These are phyloP conservation scores for Agrocybe chaxingu DNA, from an alignment of 768 basidiomycete species.

Conservation along the genomic window DNA sequence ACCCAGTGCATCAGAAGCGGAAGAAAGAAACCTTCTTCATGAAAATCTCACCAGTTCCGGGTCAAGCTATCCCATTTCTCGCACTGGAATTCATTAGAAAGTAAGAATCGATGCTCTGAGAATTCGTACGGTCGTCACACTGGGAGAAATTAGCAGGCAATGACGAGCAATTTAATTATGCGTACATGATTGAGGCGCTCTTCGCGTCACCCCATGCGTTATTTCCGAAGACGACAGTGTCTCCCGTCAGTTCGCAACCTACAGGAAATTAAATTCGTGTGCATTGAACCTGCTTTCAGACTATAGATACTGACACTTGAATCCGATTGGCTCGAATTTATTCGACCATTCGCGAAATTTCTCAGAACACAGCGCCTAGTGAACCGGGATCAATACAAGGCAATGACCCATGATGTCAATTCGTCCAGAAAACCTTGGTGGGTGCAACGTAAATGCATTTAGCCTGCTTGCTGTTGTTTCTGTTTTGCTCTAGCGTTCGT, in stretches of 20 bases:
- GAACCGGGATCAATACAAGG: not conserved
- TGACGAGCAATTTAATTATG: constrained; percentile 4
- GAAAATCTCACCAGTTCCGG: constrained; percentile 63
- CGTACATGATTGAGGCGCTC: constrained; percentile 76
- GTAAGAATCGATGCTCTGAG: not conserved
- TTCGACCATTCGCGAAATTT: constrained; percentile 77
- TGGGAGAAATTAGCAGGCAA: constrained; percentile 21
- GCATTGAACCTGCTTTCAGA: not conserved
- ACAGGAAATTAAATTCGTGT: not conserved
- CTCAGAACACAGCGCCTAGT: constrained; percentile 85
- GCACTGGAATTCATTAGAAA: constrained; percentile 43
- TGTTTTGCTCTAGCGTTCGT: constrained; percentile 53
- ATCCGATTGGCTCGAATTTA: constrained; percentile 74
- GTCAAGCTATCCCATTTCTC: constrained; percentile 98
- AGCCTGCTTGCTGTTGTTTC: constrained; percentile 27
- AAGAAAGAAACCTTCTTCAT: not conserved
- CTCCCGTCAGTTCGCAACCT: constrained; percentile 93
- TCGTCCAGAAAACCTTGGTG: constrained; percentile 59
- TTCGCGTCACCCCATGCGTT: constrained; percentile 73
- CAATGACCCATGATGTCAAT: not conserved
- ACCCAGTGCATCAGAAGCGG: not conserved
- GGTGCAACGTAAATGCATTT: constrained; percentile 94
- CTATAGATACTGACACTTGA: constrained; percentile 56
- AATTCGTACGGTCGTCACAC: constrained; percentile 70
- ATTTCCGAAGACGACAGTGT: constrained; percentile 67